Evolutionary conservation across 805 yeast species (phyloP), one percentile per base, ranked within the genome.

Genomic region (Ogataea haglerorum): DNA sequence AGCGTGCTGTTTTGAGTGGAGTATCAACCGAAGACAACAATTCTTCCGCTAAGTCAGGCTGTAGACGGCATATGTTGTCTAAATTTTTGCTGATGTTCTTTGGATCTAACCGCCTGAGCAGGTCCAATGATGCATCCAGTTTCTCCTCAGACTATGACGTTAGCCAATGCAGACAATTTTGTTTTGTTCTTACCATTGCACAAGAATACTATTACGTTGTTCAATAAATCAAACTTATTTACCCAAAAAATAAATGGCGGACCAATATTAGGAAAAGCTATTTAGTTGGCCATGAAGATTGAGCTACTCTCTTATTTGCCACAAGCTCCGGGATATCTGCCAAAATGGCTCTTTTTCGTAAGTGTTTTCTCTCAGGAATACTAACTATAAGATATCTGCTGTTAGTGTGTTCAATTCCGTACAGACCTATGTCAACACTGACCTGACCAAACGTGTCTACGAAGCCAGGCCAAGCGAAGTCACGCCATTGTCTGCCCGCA

Each of bases 331-430:
- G 88, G 89, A 9, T 56, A 72, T 33, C 64, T 85, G 36, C 91
- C 93, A 34, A 82, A 82, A 66, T 85, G 95, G 87, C 69, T 82
- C 29, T 66, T 85, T 30, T 80, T 87, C 57, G 82, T 82, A 54
- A 27, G 69, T 52, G 8, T 6, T 25, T 10, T 9, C 10, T n/a
- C 1, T 10, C 10, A 25, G 21, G 5, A 23, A 19, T 27, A 56
- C 63, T 38, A 34, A 42, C 37, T 12, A n/a, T 5, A 10, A 47
- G 58, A 78, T 80, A 56, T 86, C 97, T 0, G 81, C 82, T 2
- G 97, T 91, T n/a, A 87, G 97, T 2, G 70, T 86, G 22, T 88
- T 93, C 72, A 93, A 93, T 63, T 87, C 97, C 0, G 68, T 76
- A 16, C 99, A 93, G 65, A 81, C 93, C 10, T 93, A 90, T 64